A percentile compares a stretch with the other conserved stretches of the same genome.
phyloP scores from a whole-genome alignment of 179 eudicot genomes.

The Pouteria campechiana region DNA sequence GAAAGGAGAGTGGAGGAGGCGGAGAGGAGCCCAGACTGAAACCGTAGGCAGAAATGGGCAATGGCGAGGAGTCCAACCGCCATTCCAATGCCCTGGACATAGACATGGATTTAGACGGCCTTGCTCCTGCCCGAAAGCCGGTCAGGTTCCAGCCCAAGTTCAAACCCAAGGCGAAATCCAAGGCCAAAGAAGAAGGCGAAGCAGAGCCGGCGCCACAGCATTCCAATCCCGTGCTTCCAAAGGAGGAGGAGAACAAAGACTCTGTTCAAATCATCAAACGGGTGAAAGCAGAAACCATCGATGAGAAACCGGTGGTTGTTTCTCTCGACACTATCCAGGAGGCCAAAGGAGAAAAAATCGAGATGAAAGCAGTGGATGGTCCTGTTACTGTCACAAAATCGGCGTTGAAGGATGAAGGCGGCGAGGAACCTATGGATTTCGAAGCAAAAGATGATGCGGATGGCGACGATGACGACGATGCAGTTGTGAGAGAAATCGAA shows the following conservation, averaged over 20 bases:
- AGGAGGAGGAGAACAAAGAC: conserved; percentile 20
- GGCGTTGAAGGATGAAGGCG: conserved; percentile 5
- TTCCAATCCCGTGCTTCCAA: background rate
- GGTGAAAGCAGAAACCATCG: background rate
- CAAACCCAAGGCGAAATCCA: conserved; percentile 15
- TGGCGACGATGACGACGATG: conserved; percentile 26
- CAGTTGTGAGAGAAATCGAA: conserved; percentile 68
- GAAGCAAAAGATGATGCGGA: conserved; percentile 3
- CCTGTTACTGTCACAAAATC: background rate
- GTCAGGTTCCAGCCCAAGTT: conserved; percentile 27
- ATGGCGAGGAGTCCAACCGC: too few relatives aligned
- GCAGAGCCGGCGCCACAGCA: conserved; percentile 2
- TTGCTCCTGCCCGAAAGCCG: conserved; percentile 51
- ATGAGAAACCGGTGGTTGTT: background rate
- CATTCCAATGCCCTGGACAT: too few relatives aligned
- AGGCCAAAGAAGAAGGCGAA: conserved; percentile 1
- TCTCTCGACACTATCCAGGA: background rate
- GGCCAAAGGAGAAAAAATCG: conserved; percentile 4
- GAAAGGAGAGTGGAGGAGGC: too few relatives aligned
- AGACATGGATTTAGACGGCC: conserved; percentile 59
- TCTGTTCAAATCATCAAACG: background rate
- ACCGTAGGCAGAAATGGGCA: too few relatives aligned
- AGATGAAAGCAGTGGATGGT: conserved; percentile 15
- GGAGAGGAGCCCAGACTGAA: too few relatives aligned
- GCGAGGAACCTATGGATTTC: conserved; percentile 8